Evolutionary conservation across 1,139 yeast species (phyloP).

Genomic region (Candida sp.): DNA sequence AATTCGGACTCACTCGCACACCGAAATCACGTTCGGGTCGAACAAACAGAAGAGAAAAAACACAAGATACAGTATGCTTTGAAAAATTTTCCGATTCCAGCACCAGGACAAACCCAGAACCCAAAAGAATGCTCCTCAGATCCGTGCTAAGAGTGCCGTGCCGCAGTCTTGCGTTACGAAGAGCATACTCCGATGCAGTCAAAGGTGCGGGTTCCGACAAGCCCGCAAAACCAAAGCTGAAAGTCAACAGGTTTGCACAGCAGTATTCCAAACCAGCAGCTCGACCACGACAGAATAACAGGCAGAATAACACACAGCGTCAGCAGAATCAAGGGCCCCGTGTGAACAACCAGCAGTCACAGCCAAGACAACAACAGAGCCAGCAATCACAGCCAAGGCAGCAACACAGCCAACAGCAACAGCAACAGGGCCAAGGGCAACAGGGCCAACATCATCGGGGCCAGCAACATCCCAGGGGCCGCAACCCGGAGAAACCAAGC

Average conservation of each 20-base stretch:
- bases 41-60: not conserved
- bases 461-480: too few relatives aligned
- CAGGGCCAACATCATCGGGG: too few relatives aligned
- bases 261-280: conserved; percentile 9
- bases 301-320: not conserved
- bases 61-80: not conserved
- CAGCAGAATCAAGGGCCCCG: too few relatives aligned
- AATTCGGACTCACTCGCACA: too few relatives aligned
- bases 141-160: not conserved
- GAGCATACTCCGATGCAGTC: not conserved
- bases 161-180: not conserved
- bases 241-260: conserved; percentile 14
- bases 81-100: conserved; percentile 1
- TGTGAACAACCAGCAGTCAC: not conserved
- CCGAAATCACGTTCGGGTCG: too few relatives aligned
- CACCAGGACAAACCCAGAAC: not conserved
- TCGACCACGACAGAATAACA: not conserved
- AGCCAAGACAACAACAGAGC: not conserved
- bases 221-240: conserved; percentile 7
- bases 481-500: too few relatives aligned
- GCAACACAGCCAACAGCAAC: conserved; percentile 5
- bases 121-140: not conserved
- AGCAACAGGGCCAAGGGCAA: conserved; percentile 9
- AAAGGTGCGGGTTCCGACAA: not conserved
- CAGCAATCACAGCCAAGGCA: not conserved